Percentiles rank a stretch among this genome's conserved stretches.
Evolutionary conservation across 2,329 filamentous ascomycete species (phyloP).

Genomic region (Penicillium sp.): DNA sequence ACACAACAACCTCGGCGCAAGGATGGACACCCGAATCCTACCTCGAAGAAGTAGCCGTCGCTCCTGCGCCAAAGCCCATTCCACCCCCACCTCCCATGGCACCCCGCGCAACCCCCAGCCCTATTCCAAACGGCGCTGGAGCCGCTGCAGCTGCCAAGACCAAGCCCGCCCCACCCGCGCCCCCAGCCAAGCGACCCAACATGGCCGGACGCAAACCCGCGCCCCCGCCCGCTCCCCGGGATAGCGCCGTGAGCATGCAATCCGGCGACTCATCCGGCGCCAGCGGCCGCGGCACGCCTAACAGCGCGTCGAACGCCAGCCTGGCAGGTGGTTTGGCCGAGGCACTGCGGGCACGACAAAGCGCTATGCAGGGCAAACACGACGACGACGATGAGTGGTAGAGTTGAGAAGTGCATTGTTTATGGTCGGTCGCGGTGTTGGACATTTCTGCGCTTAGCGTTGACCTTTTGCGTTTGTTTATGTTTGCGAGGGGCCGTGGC

Average conservation of each 20-base stretch:
- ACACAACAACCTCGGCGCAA: constrained; percentile 64
- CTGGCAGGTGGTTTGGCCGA: constrained; percentile 74
- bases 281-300: constrained; percentile 71
- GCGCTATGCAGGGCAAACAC: constrained; percentile 69
- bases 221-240: constrained; percentile 65
- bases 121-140: constrained; percentile 55
- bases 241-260: constrained; percentile 56
- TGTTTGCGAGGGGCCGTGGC: constrained; percentile 1
- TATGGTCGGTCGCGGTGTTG: constrained; percentile 17
- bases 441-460: constrained; percentile 28
- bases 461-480: constrained; percentile 14
- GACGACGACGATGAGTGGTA: constrained; percentile 72
- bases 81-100: constrained; percentile 50
- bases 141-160: constrained; percentile 50
- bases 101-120: constrained; percentile 59
- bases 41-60: constrained; percentile 67
- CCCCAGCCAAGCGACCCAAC: constrained; percentile 76
- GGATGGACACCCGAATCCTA: constrained; percentile 96
- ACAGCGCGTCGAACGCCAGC: constrained; percentile 55
- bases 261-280: constrained; percentile 56
- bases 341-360: constrained; percentile 73
- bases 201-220: constrained; percentile 68
- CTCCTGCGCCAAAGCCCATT: constrained; percentile 60
- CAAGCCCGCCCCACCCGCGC: constrained; percentile 73
- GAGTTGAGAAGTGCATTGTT: constrained; percentile 17